These are phyloP conservation scores for Pseudonectria buxi DNA, from an alignment of 2,329 filamentous ascomycete genomes.

Conservation along the genomic window DNA sequence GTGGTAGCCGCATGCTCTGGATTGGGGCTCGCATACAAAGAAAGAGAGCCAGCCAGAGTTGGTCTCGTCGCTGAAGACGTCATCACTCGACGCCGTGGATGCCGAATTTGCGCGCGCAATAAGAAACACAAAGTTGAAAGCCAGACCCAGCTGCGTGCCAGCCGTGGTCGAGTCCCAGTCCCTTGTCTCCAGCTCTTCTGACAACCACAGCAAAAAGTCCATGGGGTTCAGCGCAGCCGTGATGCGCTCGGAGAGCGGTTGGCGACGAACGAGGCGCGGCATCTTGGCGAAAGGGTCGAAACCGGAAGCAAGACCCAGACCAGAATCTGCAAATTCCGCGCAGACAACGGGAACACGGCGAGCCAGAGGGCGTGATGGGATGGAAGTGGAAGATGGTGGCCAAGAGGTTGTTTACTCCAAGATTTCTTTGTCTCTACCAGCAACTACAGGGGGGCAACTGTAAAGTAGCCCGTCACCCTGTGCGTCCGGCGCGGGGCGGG, in stretches of 20 bases:
- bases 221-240: conserved; percentile 74
- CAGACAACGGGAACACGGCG: not conserved
- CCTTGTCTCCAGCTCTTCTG: conserved; percentile 84
- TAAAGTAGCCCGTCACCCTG: conserved; percentile 10
- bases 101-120: conserved; percentile 74
- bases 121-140: conserved; percentile 72
- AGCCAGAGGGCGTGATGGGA: not conserved
- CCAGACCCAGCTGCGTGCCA: conserved; percentile 68
- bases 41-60: conserved; percentile 59
- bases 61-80: conserved; percentile 73
- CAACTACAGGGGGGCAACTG: conserved; percentile 16
- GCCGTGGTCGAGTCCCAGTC: conserved; percentile 82
- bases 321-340: not conserved
- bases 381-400: conserved; percentile 1
- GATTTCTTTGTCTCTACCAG: conserved; percentile 10
- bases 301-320: not conserved
- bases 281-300: conserved; percentile 31
- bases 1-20: conserved; percentile 6
- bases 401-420: conserved; percentile 21
- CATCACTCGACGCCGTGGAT: conserved; percentile 52
- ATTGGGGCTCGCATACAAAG: conserved; percentile 32
- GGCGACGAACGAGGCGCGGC: conserved; percentile 75
- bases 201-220: conserved; percentile 85
- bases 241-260: conserved; percentile 74
- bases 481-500: conserved; percentile 16